These are phyloP conservation scores for Talaromyces sp. DNA, from an alignment of 2,329 filamentous ascomycete species.

Conservation along the genomic window DNA sequence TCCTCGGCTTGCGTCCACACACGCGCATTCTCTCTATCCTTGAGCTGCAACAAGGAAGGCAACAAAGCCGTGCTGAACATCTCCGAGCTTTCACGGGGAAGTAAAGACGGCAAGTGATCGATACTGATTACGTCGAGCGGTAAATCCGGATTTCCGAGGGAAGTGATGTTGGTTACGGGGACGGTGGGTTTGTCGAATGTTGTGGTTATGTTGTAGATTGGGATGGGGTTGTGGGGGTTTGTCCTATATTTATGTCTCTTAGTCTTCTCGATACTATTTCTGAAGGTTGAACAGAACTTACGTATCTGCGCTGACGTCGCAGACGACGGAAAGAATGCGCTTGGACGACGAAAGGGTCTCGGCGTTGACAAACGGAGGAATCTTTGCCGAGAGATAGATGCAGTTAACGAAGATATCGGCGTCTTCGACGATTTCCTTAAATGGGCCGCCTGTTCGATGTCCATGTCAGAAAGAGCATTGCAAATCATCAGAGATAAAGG, in stretches of 20 bases:
- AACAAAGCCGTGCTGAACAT: conserved; percentile 74
- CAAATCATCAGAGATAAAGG: too few species aligned
- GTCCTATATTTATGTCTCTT: too few species aligned
- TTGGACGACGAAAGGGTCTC: conserved; percentile 62
- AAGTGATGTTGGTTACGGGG: conserved; percentile 50
- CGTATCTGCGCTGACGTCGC: conserved; percentile 59
- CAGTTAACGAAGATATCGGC: conserved; percentile 76
- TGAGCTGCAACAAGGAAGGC: conserved; percentile 70
- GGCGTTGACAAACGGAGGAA: conserved; percentile 73
- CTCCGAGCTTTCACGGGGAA: conserved; percentile 82
- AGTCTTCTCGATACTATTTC: too few species aligned
- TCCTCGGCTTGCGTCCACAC: conserved; percentile 87
- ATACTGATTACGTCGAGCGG: conserved; percentile 78
- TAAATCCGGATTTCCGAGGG: conserved; percentile 49
- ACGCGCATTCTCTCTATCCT: conserved; percentile 62
- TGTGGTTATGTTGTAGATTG: conserved; percentile 77
- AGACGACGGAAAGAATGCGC: conserved; percentile 73
- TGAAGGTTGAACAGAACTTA: conserved; percentile 23
- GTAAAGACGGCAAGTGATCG: conserved; percentile 75
- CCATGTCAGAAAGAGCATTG: too few species aligned
- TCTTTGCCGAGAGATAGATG: conserved; percentile 76
- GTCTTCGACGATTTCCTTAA: conserved; percentile 66
- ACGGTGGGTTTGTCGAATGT: conserved; percentile 88
- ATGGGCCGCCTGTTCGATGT: conserved; percentile 57
- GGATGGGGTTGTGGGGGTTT: conserved; percentile 50